Evolutionary conservation across 2,329 filamentous ascomycete genomes (phyloP), one percentile per base, ranked within the genome.

Genomic region (Ophiostoma perfectum): DNA sequence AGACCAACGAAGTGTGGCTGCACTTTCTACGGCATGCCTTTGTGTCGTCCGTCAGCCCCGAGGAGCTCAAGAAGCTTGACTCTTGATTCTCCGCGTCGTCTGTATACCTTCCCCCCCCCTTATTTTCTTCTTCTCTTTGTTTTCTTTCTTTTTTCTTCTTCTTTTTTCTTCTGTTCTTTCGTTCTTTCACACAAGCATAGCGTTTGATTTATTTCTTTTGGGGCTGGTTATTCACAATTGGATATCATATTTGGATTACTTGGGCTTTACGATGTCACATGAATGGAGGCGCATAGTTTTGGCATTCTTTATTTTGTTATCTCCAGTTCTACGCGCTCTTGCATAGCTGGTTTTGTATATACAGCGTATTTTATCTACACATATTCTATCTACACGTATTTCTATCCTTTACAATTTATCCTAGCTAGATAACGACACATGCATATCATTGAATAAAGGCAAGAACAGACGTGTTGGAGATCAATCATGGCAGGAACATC

Each of bases 11-110:
- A 76, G 81, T 87, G 5, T 97, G 93, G 93, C 82, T 88, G 70
- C 86, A 89, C 65, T 97, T 96, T 76, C 80, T 96, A 41, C 78
- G 81, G 70, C 87, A 92, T 68, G 93, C 93, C 0, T 96, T 95
- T 79, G 90, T 96, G 36, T 86, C 88, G 52, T 93, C 89, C 3
- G 79, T 90, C 73, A 83, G 86, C 66, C 80, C 86, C 67, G 82
- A 89, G 65, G 87, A 94, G 55, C 81, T 96, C 47, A 79, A 84
- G 74, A 78, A 82, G 72, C 60, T 70, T 11, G 55, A 4, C 49
- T 55, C 49, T 36, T 55, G 12, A 5, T 8, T 12, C n/a, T 55
- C 8, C 9, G 14, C 6, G 9, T 36, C 8, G 18, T 55, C 12
- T 5, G 36, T 9, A 27, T 38, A 11, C 36, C 55, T 60, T 38